Base-by-base conservation (phyloP, 1,284 basidiomycete genomes). In the Rhodotorula sp. region DNA sequence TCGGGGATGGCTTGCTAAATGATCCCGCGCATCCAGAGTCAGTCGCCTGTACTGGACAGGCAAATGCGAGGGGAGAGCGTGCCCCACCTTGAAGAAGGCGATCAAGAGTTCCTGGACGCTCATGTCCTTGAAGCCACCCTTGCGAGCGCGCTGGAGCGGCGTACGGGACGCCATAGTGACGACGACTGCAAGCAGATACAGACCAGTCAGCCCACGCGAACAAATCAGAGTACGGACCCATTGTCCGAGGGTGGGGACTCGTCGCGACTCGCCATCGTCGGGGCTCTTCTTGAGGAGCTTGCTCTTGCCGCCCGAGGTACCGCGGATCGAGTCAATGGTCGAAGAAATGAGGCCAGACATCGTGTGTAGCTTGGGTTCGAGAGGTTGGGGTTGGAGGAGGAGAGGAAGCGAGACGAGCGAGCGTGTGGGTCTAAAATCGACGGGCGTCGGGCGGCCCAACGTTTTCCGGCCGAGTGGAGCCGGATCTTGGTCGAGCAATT, bases 101-200 rank as follows among this genome's bases (percentile, higher is more conserved):
- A 89, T 84, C 81, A 92, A 84, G 47, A 92, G 84, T 77, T 91
- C 91, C 72, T 92, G 91, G 62, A 85, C 87, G 77, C 56, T 52
- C 70, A 75, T 89, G 81, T 93, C 91, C 82, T 89, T 92, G 82
- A 92, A 86, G 7, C 87, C 89, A 34, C 91, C 91, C 79, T 89
- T 92, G 80, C 86, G 88, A 3, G 91, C 88, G 58, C 82, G 81
- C 77, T 88, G 89, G 64, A 91, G 79, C 1, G 90, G 89, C 3
- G 89, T 90, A 31, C 91, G 87, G 76, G 89, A 87, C 68, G 90
- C 89, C 83, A 90, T 86, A 3, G 89, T 91, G 74, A 92, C 87
- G 78, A 92, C 91, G 15, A 92, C 88, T 76, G 49, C 20, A n/a
- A 8, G 34, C 20, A 18, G 15, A 29, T 26, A 21, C 29, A 29